Conservation (phyloP, 2,329 filamentous ascomycete genomes). For the Fusarium compactum region DNA sequence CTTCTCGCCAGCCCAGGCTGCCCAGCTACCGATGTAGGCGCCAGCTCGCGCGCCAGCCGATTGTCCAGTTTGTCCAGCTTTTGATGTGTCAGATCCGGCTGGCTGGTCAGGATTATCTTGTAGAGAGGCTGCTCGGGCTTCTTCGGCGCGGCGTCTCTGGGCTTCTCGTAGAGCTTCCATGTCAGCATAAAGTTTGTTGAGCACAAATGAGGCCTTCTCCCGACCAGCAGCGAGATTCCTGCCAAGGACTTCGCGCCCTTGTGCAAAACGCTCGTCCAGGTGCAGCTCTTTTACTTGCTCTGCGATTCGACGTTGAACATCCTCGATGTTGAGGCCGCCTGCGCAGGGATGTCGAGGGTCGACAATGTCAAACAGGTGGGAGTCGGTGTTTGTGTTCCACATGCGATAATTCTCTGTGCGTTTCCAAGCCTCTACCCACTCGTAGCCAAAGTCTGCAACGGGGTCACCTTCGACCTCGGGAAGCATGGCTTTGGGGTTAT, state of each 20-base stretch:
- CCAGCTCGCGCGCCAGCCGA: constrained; percentile 68
- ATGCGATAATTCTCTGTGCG: constrained; percentile 91
- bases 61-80: constrained; percentile 60
- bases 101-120: constrained; percentile 13
- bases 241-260: constrained; percentile 86
- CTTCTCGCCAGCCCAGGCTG: constrained; percentile 80
- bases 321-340: constrained; percentile 91
- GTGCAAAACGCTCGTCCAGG: constrained; percentile 88
- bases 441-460: constrained; percentile 81
- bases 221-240: constrained; percentile 88
- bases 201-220: constrained; percentile 87
- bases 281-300: constrained; percentile 95
- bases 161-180: constrained; percentile 74
- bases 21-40: constrained; percentile 77
- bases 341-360: constrained; percentile 94
- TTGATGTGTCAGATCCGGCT: constrained; percentile 50
- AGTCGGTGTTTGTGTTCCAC: constrained; percentile 84
- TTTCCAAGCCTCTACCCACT: constrained; percentile 91
- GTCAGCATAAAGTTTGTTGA: constrained; percentile 90
- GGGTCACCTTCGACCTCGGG: constrained; percentile 85
- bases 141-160: constrained; percentile 57
- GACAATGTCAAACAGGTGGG: constrained; percentile 92
- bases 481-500: constrained; percentile 74
- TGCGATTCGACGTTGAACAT: constrained; percentile 88
- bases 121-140: constrained; percentile 48